Evolutionary conservation across 1,139 yeast species (phyloP).

Genomic region (Diutina scorzettiae): DNA sequence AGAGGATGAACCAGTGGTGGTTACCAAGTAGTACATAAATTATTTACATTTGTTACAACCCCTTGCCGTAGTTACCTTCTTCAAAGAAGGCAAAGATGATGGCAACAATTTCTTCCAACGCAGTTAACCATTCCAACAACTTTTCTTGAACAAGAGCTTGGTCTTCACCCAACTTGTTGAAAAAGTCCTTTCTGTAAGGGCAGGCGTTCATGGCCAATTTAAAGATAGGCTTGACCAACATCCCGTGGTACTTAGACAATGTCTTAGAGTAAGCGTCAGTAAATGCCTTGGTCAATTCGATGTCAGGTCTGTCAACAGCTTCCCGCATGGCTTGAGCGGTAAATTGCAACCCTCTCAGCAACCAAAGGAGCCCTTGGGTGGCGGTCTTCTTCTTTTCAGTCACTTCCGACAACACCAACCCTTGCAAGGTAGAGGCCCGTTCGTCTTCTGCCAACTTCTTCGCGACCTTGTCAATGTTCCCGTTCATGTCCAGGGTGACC

Average conservation of each 20-base stretch:
- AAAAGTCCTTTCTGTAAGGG: constrained; percentile 83
- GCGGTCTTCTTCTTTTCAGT: constrained; percentile 63
- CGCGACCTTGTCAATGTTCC: constrained; percentile 70
- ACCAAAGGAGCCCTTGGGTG: constrained; percentile 87
- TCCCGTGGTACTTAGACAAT: constrained; percentile 50
- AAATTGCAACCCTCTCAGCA: constrained; percentile 74
- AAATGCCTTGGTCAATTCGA: constrained; percentile 66
- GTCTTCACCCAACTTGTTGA: constrained; percentile 65
- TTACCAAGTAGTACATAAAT: no score
- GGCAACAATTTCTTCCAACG: constrained; percentile 63
- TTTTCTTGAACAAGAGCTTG: constrained; percentile 55
- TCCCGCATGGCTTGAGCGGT: constrained; percentile 83
- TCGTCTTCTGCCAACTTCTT: constrained; percentile 58
- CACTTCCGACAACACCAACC: constrained; percentile 58
- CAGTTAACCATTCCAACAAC: constrained; percentile 61
- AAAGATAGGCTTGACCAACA: constrained; percentile 30
- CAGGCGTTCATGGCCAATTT: constrained; percentile 89
- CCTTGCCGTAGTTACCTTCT: constrained; percentile 81
- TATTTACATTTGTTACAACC: constrained; percentile 35
- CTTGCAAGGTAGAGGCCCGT: constrained; percentile 59
- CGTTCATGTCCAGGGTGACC: constrained; percentile 82
- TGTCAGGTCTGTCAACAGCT: constrained; percentile 47
- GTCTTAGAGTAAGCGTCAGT: constrained; percentile 76
- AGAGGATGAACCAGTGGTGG: not conserved
- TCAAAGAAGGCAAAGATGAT: constrained; percentile 66